phyloP scores from a whole-genome alignment of 179 eudicot species.

The Silene coronaria region DNA sequence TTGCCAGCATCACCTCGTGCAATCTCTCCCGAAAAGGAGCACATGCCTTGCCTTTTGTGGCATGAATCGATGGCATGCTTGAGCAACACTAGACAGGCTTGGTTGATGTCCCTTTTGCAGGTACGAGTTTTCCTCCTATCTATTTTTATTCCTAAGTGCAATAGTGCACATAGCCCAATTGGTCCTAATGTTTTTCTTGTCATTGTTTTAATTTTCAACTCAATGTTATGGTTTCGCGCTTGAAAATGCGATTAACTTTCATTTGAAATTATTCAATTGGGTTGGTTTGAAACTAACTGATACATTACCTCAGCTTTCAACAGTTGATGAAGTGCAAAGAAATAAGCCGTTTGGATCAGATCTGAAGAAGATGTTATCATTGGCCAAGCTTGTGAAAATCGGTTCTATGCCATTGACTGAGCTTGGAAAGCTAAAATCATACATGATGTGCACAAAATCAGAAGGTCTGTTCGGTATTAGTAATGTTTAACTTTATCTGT shows the following conservation, averaged over 20 bases:
- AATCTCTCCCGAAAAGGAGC: slow-evolving; percentile 25
- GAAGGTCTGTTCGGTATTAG: slow-evolving; percentile 43
- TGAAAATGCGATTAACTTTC: neutral
- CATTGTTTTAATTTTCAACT: neutral
- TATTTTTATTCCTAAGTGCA: neutral
- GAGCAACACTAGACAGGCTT: slow-evolving; percentile 57
- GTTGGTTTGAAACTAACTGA: neutral
- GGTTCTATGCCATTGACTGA: slow-evolving; percentile 61
- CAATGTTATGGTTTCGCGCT: neutral
- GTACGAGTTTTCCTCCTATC: slow-evolving; percentile 27
- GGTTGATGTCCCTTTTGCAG: slow-evolving; percentile 66
- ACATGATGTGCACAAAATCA: slow-evolving; percentile 42
- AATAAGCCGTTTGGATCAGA: slow-evolving; percentile 25
- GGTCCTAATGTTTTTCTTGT: neutral
- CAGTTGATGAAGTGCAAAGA: slow-evolving; percentile 34
- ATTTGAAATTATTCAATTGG: neutral
- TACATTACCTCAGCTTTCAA: slow-evolving; percentile 39
- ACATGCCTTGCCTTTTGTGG: slow-evolving; percentile 48
- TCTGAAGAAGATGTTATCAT: slow-evolving; percentile 49
- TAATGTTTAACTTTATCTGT: neutral
- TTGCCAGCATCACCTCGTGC: slow-evolving; percentile 37
- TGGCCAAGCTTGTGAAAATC: slow-evolving; percentile 50
- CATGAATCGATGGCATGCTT: slow-evolving; percentile 58
- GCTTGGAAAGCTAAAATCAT: slow-evolving; percentile 63
- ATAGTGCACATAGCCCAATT: neutral